Evolutionary conservation across 2,329 filamentous ascomycete species (phyloP), one percentile per base, ranked within the genome.

Genomic region (Coniochaeta sp.): DNA sequence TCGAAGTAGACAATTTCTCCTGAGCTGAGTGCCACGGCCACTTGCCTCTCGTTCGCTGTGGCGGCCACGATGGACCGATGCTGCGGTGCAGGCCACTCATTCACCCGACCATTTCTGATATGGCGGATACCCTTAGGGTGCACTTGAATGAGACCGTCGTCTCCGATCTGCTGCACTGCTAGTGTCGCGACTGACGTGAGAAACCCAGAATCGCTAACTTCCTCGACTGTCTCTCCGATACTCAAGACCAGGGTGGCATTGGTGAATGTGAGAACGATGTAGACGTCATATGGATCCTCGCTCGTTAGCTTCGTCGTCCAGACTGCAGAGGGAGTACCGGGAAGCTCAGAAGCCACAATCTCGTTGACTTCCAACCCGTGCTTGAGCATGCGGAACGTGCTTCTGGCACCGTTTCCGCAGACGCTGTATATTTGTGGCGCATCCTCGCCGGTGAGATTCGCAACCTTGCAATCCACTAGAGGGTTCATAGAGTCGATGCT

Each of bases 1-100:
- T 99, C 95, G 60, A 99, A 99, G 65, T 97, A 99, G 38, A 96
- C 89, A 56, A 99, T 92, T 67, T 99, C 94, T 32, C 92, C 92
- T 8, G 91, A 96, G 65, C 91, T 97, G 24, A 99, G 76, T 1
- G 94, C 94, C 48, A 97, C 86, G 3, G 91, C 91, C 24, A 99
- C 89, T 69, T 99, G 94, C 38, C 89, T 83, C 61, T 92, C 85
- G 63, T 99, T 99, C 14, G 92, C 94, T 1, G 92, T 86, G 30
- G 92, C 95, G 8, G 92, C 90, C 46, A 97, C 91, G 57, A 99
- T 97, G 0, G 92, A 95, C 20, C 94, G 83, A 73, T 99, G 92
- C 59, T 95, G 87, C 0, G 95, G 95, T 6, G 89, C 87, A 13
- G 88, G 84, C 94, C 94, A 99, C 65, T 97, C 91, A 58, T 95